These are phyloP conservation scores for Picea mariana DNA, from an alignment of 83 land plant species.

Conservation along the genomic window DNA sequence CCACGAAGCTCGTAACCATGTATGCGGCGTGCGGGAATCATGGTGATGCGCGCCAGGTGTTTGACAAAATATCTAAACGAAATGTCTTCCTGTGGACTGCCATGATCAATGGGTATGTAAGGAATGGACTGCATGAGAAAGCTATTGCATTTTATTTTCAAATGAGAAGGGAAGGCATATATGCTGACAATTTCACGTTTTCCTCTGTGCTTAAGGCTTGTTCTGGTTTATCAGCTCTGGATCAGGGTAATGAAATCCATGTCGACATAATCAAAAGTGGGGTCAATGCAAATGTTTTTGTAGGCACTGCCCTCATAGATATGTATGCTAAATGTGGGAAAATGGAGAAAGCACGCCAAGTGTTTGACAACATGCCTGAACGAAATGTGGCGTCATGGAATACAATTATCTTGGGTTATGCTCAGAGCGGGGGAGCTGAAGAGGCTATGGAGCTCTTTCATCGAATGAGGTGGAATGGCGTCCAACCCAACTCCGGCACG, in stretches of 20 bases:
- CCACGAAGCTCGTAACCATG: too few species aligned
- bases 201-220: conserved; percentile 2
- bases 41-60: conserved; percentile 1
- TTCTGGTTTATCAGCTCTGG: neutral
- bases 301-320: too few species aligned
- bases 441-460: too few species aligned
- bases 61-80: neutral
- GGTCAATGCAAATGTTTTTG: conserved; percentile 13
- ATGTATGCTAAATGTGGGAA: too few species aligned
- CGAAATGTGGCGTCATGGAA: too few species aligned
- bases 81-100: conserved; percentile 15
- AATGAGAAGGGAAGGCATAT: neutral
- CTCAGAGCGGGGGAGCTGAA: too few species aligned
- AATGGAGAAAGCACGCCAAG: too few species aligned
- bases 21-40: too few species aligned
- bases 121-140: neutral
- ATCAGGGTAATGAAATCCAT: conserved; percentile 38
- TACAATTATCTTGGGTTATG: too few species aligned
- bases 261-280: conserved; percentile 25
- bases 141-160: conserved; percentile 7
- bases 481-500: too few species aligned
- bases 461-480: too few species aligned
- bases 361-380: too few species aligned
- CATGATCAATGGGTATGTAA: conserved; percentile 16
- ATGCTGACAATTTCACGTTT: neutral